Evolutionary conservation across 140 eudicot species (phyloP).

Genomic region (Erigeron philadelphicus): DNA sequence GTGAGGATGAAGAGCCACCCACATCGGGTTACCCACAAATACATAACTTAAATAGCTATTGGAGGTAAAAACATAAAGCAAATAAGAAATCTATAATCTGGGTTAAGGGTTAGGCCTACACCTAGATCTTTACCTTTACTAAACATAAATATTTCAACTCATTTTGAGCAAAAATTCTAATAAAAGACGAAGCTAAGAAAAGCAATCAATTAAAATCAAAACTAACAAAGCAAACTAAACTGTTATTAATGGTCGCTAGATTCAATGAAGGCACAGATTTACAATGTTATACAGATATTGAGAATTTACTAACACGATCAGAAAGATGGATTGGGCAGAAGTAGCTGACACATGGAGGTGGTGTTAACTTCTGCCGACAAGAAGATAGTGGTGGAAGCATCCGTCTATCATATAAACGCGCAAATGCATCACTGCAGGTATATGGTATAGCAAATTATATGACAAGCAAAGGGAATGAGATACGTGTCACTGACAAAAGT

Average conservation of each 20-base stretch:
- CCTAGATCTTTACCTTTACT: neutral
- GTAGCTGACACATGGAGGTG: constrained; percentile 91
- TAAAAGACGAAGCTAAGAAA: neutral
- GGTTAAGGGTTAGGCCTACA: neutral
- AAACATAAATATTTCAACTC: neutral
- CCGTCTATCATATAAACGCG: constrained; percentile 91
- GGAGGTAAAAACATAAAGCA: neutral
- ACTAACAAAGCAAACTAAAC: neutral
- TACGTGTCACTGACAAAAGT: constrained; percentile 14
- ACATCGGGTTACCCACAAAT: neutral
- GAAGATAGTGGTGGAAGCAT: constrained; percentile 96
- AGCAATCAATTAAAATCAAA: neutral
- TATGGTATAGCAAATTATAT: constrained; percentile 28
- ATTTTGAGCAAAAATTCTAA: neutral
- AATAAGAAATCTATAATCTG: neutral
- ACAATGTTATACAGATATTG: constrained; percentile 6
- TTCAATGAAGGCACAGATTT: neutral
- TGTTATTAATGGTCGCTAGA: neutral
- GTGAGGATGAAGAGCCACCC: neutral
- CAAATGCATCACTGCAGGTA: constrained; percentile 87
- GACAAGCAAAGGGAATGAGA: neutral
- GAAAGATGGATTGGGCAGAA: constrained; percentile 94
- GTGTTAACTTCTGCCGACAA: constrained; percentile 48
- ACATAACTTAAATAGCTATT: neutral
- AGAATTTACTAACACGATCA: constrained; percentile 54